A percentile compares a stretch with the other conserved stretches of the same genome.
These are phyloP conservation scores for Vitis amurensis DNA, from an alignment of 164 flowering plant species.

Conservation along the genomic window DNA sequence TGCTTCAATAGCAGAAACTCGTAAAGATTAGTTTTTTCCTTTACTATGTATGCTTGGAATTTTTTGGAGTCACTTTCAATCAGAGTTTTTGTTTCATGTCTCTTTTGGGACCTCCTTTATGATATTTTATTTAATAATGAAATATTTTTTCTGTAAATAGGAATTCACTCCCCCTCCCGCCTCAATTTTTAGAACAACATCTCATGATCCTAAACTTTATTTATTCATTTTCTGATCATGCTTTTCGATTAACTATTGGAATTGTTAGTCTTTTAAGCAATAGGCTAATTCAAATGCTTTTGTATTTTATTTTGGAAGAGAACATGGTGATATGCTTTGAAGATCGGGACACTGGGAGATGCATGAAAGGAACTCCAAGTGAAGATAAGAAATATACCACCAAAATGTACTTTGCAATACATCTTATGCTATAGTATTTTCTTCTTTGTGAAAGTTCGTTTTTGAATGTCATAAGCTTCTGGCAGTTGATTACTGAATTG, in stretches of 20 bases:
- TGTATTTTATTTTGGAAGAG: constrained; percentile 45
- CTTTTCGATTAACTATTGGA: not conserved
- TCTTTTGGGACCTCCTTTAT: not conserved
- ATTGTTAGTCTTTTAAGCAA: not conserved
- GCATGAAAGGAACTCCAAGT: constrained; percentile 57
- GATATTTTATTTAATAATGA: too few species aligned
- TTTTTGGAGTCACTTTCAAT: not conserved
- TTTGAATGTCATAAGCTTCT: not conserved
- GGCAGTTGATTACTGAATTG: not conserved
- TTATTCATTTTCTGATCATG: constrained; percentile 4
- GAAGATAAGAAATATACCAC: constrained; percentile 47
- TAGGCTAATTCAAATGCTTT: constrained; percentile 10
- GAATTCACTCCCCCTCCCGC: too few species aligned
- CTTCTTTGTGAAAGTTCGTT: not conserved
- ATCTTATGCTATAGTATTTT: not conserved
- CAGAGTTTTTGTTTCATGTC: not conserved
- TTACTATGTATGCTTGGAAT: not conserved
- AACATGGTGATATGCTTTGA: constrained; percentile 96
- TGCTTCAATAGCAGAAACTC: not conserved
- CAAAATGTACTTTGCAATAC: constrained; percentile 53
- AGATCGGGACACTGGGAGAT: constrained; percentile 75
- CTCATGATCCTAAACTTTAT: too few species aligned
- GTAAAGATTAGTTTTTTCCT: not conserved
- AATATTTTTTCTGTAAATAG: too few species aligned
- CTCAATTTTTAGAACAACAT: too few species aligned